phyloP scores from a whole-genome alignment of 768 basidiomycete species.

The Pluteus cervinus region DNA sequence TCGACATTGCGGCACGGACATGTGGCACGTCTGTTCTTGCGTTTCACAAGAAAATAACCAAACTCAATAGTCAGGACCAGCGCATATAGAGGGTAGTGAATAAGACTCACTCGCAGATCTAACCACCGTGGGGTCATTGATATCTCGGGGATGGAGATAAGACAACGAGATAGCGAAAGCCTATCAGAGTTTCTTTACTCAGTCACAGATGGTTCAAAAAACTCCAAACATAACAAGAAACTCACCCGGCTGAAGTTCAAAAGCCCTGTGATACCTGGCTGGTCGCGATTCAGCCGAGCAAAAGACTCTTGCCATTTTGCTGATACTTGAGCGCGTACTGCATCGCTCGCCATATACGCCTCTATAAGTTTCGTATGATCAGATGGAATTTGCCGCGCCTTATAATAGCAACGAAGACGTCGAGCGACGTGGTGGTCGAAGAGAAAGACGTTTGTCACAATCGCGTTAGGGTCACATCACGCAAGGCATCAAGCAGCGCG shows the following conservation, averaged over 20 bases:
- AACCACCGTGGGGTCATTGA: too few species aligned
- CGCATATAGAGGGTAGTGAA: too few species aligned
- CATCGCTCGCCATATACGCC: conserved; percentile 64
- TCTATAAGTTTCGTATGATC: too few species aligned
- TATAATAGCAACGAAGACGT: too few species aligned
- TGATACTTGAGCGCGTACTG: conserved; percentile 58
- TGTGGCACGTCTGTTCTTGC: conserved; percentile 46
- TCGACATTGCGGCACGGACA: conserved; percentile 50
- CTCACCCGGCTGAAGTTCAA: conserved; percentile 58
- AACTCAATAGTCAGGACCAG: too few species aligned
- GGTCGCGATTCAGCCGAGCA: conserved; percentile 50
- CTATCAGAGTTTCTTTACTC: conserved; percentile 25
- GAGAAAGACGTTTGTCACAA: too few species aligned
- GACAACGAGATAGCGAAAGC: conserved; percentile 54
- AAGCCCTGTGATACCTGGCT: conserved; percentile 59
- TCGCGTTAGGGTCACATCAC: too few species aligned
- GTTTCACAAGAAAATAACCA: too few species aligned
- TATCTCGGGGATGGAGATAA: conserved; percentile 50
- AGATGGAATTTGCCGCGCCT: too few species aligned
- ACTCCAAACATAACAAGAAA: not conserved
- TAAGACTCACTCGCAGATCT: too few species aligned
- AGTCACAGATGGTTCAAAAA: conserved; percentile 4
- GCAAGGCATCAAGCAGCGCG: too few species aligned
- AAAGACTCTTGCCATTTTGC: conserved; percentile 72
- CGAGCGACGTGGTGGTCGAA: too few species aligned